Base-by-base conservation (phyloP, 2,329 filamentous ascomycete genomes). In the Paecilomyces formosus region DNA sequence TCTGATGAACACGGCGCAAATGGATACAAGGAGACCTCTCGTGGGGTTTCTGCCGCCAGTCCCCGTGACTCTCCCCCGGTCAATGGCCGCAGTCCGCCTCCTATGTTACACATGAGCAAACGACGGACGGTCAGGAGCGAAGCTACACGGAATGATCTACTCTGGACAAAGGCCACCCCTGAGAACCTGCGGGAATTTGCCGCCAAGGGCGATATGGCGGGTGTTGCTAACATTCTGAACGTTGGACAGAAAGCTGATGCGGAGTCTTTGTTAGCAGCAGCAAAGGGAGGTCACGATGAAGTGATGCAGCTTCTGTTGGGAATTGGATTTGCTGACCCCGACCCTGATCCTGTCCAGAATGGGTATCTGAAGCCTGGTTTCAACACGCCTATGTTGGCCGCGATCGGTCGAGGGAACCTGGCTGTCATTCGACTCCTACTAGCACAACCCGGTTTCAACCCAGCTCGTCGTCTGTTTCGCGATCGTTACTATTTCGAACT, bases 301-400 rank as follows among this genome's bases (percentile, higher is more conserved):
- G 89, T 96, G 24, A 85, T 96, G 61, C 90, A 92, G 68, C 82
- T 96, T 28, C 74, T 92, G 55, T 74, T 91, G 50, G 88, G 87
- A 8, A 78, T 91, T 63, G 88, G 88, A 2, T 79, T 82, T 54
- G 82, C 84, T 18, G 81, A 88, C 66, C 81, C 84, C 7, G 90
- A 94, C 65, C 91, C 91, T 31, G 79, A 82, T 6, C 84, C 89
- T 12, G 74, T 92, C 53, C 68, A 79, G 8, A 73, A 72, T 15
- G 64, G 65, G 54, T 78, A 78, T 59, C 81, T 82, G 30, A 79
- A 84, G 59, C 76, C 82, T 50, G 92, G 94, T 58, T 87, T 89
- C 67, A 88, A 92, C 55, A 97, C 93, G 0, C 94, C 94, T 1
- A 95, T 99, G 80, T 83, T 97, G 39, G 92, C 92, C 59, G 92